Percentiles rank a stretch among this genome's conserved stretches.
These are phyloP conservation scores for Paraconiothyrium sp. DNA, from an alignment of 2,329 filamentous ascomycete genomes.

Conservation along the genomic window DNA sequence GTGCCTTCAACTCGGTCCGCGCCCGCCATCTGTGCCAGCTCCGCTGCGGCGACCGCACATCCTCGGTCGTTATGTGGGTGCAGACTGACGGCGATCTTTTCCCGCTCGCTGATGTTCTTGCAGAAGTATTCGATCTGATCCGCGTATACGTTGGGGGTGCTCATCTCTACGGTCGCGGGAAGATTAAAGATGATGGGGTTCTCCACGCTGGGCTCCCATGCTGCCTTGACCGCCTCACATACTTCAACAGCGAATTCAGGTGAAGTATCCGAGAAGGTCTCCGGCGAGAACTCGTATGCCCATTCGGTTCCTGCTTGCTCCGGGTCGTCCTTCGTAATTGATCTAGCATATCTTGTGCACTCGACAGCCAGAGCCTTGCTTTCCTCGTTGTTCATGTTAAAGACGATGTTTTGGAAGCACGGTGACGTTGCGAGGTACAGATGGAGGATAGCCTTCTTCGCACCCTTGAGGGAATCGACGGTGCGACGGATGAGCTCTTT, in stretches of 20 bases:
- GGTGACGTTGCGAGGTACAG: constrained; percentile 96
- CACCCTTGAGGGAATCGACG: constrained; percentile 85
- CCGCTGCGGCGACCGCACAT: constrained; percentile 87
- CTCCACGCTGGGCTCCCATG: constrained; percentile 84
- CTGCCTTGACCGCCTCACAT: constrained; percentile 92
- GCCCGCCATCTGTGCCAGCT: constrained; percentile 95
- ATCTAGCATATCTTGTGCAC: constrained; percentile 86
- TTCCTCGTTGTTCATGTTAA: constrained; percentile 85
- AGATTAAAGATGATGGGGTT: constrained; percentile 96
- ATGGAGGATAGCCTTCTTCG: constrained; percentile 94
- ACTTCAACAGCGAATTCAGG: constrained; percentile 84
- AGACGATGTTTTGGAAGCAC: constrained; percentile 92
- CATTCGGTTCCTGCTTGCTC: constrained; percentile 68
- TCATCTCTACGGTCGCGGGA: constrained; percentile 93
- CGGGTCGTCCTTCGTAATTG: constrained; percentile 84
- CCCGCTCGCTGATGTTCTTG: constrained; percentile 80
- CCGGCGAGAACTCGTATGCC: constrained; percentile 85
- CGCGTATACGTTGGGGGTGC: constrained; percentile 93
- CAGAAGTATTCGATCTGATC: constrained; percentile 98
- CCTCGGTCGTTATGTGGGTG: constrained; percentile 96
- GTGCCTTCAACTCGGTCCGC: constrained; percentile 94
- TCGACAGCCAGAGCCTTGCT: constrained; percentile 82
- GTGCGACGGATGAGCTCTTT: constrained; percentile 90
- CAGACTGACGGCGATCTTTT: constrained; percentile 87
- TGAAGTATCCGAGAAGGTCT: constrained; percentile 89